Base-by-base conservation (phyloP, 2,329 filamentous ascomycete species). In the Verticillium tricorpus region DNA sequence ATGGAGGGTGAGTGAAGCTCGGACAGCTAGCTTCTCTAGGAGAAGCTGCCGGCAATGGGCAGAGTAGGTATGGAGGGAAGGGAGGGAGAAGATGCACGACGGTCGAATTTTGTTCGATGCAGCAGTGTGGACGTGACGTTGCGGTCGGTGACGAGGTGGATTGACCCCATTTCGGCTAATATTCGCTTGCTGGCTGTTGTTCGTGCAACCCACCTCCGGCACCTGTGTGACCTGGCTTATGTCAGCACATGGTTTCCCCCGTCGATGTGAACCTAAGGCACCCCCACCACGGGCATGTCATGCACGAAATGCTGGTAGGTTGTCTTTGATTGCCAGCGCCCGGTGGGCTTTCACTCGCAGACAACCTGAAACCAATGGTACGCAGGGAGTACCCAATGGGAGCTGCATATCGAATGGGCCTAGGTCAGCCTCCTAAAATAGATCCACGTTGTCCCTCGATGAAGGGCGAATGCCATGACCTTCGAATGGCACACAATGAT, bases 291-390 rank as follows among this genome's bases (percentile, higher is more conserved):
- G 4, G n/a, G n/a, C n/a, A 28, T 4, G 5, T 28, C 28, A 50
- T 50, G 19, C 45, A 50, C 45, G 45, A 50, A 50, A 50, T 50
- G 45, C 45, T 22, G 39, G 39, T n/a, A n/a, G 8, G 45, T 11
- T 12, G n/a, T 50, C 40, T 22, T 50, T 50, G 19, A 50, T 50
- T 50, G 45, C 45, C 45, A 50, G n/a, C n/a, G 39, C 45, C 45
- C 19, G 22, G 19, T n/a, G 45, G 72, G 71, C 61, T 66, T 58
- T 28, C 68, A 71, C 65, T 62, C 68, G 69, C 68, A 67, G 64
- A 69, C 72, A 70, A 72, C 68, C 72, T 74, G 72, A 74, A 74
- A 74, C 72, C 71, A 66, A 73, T 70, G 70, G 74, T 62, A 60
- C 32, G 40, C 11, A 11, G 40, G 40, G 45, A 63, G 60, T 57